These are phyloP conservation scores for Beauveria asiatica DNA, from an alignment of 2,329 filamentous ascomycete species.

Conservation along the genomic window DNA sequence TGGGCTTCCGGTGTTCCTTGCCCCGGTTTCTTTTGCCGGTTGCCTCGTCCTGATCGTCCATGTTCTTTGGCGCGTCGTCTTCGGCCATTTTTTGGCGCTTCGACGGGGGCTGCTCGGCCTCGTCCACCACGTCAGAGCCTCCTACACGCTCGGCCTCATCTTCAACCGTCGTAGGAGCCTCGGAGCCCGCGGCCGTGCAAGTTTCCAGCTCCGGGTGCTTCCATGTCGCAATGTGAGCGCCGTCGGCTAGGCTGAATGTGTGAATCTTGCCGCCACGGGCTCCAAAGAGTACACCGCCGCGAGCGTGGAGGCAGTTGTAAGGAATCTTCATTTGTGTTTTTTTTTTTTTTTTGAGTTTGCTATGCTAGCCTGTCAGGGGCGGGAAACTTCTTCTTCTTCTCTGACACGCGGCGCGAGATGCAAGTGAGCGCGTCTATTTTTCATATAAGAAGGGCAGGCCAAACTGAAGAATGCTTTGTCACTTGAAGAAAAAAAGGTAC, in stretches of 20 bases:
- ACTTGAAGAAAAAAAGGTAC: slow-evolving; percentile 25
- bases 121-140: slow-evolving; percentile 15
- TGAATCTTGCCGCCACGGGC: slow-evolving; percentile 66
- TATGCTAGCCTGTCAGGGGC: background rate
- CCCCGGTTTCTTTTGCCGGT: slow-evolving; percentile 19
- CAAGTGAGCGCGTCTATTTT: background rate
- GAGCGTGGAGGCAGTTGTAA: slow-evolving; percentile 55
- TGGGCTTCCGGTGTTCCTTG: slow-evolving; percentile 21
- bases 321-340: slow-evolving; percentile 39
- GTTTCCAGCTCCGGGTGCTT: slow-evolving; percentile 36
- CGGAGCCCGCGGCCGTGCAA: slow-evolving; percentile 17
- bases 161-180: background rate
- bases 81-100: slow-evolving; percentile 27
- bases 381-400: background rate
- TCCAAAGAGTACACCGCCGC: slow-evolving; percentile 56
- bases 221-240: slow-evolving; percentile 55
- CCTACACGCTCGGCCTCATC: slow-evolving; percentile 13
- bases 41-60: slow-evolving; percentile 13
- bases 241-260: slow-evolving; percentile 52
- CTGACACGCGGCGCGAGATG: background rate
- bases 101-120: slow-evolving; percentile 26
- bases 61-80: slow-evolving; percentile 10
- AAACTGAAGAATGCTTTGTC: background rate
- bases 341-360: slow-evolving; percentile 14
- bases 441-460: background rate